A percentile compares a stretch with the other conserved stretches of the same genome.
Conservation (phyloP, 2,329 filamentous ascomycete species). For the Colletotrichum musicola region DNA sequence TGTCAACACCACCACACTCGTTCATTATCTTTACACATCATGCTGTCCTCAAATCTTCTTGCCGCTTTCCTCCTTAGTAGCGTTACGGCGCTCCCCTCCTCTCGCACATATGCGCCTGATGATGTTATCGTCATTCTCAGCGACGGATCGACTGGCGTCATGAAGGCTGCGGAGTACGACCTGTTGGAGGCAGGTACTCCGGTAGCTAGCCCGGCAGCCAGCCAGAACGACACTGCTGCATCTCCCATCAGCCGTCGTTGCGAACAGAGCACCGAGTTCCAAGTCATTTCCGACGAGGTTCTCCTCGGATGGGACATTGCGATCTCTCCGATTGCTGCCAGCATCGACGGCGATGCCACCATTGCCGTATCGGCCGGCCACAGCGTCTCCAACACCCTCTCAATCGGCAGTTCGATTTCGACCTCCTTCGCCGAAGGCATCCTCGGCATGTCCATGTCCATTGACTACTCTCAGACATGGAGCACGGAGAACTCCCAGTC, state of each 20-base stretch:
- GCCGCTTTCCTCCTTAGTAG: background rate
- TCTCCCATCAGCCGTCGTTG: slow-evolving; percentile 28
- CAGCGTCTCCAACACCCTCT: slow-evolving; percentile 48
- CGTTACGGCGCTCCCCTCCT: background rate
- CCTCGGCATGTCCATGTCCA: slow-evolving; percentile 38
- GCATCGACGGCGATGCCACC: slow-evolving; percentile 43
- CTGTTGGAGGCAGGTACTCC: background rate
- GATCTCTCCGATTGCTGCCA: slow-evolving; percentile 51
- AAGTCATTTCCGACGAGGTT: slow-evolving; percentile 40
- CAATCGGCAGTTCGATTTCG: slow-evolving; percentile 41
- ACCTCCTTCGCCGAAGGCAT: slow-evolving; percentile 44
- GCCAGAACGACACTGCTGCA: background rate
- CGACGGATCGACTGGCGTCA: slow-evolving; percentile 41
- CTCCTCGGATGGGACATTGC: slow-evolving; percentile 54
- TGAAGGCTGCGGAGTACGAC: slow-evolving; percentile 42
- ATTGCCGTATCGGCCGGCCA: slow-evolving; percentile 49
- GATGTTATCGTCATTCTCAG: slow-evolving; percentile 43
- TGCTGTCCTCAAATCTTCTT: background rate
- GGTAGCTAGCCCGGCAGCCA: background rate
- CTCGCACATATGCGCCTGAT: slow-evolving; percentile 29
- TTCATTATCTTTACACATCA: background rate
- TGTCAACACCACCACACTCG: too few species aligned
- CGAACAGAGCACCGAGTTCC: slow-evolving; percentile 41
- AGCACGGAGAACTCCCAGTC: slow-evolving; percentile 48
- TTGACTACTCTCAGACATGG: slow-evolving; percentile 40